Evolutionary conservation across 2,329 filamentous ascomycete species (phyloP), one percentile per base, ranked within the genome.

Genomic region (Onygenales sp.): DNA sequence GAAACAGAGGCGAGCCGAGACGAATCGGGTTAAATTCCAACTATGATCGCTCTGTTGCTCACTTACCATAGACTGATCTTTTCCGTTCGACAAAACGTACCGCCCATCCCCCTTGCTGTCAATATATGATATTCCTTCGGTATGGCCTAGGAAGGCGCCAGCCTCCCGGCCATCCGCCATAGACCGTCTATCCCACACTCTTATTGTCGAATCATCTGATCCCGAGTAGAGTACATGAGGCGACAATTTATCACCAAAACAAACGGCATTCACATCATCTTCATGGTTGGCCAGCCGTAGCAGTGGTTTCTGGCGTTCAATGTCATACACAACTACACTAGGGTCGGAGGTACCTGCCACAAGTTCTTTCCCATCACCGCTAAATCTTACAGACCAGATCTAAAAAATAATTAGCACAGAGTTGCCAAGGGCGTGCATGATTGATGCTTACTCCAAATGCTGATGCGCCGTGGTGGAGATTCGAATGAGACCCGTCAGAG

Each of bases 181-280:
- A 37, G 77, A 81, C 49, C 93, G 81, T 47, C 92, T 82, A 65
- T 98, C 93, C 93, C 93, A 98, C 2, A 98, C 89, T 65, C 95
- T 95, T 62, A 97, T 81, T 0, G 89, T 94, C 2, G 87, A 85
- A 65, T 98, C 93, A 65, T 98, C 93, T 0, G 90, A 95, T 17
- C 93, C 93, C 0, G 91, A 96, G 71, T 96, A 97, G 2, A 98
- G 77, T 56, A 97, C 92, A 66, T 98, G 91, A 1, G 93, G 92
- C 0, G 88, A 94, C 33, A 81, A 80, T 56, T 84, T 84, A 69
- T 97, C 91, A 1, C 90, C 93, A 63, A 95, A 97, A 69, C 91
- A 96, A 0, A 98, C 93, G 4, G 93, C 93, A 62, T 97, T 98
- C 52, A 97, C 92, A 66, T 98, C 90, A 61, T 94, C 83, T 4